These are phyloP conservation scores for Colletotrichum musicola DNA, from an alignment of 2,329 filamentous ascomycete genomes.

Conservation along the genomic window DNA sequence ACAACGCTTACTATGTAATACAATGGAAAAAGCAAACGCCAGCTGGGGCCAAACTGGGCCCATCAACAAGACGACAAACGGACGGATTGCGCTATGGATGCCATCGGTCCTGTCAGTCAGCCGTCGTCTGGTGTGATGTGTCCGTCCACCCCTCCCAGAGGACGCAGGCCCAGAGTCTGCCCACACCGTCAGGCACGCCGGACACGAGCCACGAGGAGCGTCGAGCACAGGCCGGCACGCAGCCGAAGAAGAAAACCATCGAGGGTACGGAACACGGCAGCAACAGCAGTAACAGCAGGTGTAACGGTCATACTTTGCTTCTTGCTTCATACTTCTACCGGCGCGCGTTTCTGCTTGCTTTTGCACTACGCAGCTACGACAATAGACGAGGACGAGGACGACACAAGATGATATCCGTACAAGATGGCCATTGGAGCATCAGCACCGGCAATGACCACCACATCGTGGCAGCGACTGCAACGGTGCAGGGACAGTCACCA, in stretches of 20 bases:
- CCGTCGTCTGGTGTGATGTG: slow-evolving; percentile 30
- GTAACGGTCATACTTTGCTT: slow-evolving; percentile 7
- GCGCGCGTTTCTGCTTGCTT: slow-evolving; percentile 32
- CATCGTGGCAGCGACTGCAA: background rate
- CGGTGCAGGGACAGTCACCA: background rate
- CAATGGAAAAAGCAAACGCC: slow-evolving; percentile 7
- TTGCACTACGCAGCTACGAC: slow-evolving; percentile 6
- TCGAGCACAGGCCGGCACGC: slow-evolving; percentile 22
- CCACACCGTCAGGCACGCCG: slow-evolving; percentile 1
- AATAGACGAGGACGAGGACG: background rate
- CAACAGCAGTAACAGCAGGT: background rate
- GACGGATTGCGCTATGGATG: slow-evolving; percentile 12
- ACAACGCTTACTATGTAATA: background rate
- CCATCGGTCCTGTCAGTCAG: slow-evolving; percentile 33
- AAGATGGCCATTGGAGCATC: background rate
- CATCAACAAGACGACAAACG: slow-evolving; percentile 18
- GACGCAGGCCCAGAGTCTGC: slow-evolving; percentile 18
- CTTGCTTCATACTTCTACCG: slow-evolving; percentile 14
- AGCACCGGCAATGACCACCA: no score
- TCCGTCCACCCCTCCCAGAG: background rate
- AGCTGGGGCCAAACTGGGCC: background rate
- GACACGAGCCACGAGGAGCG: slow-evolving; percentile 15
- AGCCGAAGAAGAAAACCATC: slow-evolving; percentile 6
- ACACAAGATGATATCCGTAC: background rate
- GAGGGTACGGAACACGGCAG: background rate